A percentile compares a stretch with the other conserved stretches of the same genome.
Evolutionary conservation across 2,329 filamentous ascomycete genomes (phyloP).

Genomic region (Hypoxylon sp.): DNA sequence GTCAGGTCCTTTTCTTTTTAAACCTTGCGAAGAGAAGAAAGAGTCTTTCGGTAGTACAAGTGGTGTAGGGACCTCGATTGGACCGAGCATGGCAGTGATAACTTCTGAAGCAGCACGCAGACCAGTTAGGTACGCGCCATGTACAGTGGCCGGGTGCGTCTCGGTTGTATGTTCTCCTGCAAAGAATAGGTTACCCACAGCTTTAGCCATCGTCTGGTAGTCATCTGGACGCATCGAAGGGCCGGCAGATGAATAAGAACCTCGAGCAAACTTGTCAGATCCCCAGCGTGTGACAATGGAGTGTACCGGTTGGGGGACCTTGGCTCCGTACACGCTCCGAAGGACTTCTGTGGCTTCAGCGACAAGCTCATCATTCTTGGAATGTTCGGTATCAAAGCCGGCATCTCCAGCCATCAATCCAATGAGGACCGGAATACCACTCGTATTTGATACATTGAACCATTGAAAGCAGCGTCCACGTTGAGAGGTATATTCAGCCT

Average conservation of each 20-base stretch:
- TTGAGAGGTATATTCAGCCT: slow-evolving; percentile 82
- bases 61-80: slow-evolving; percentile 82
- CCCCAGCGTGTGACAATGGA: slow-evolving; percentile 94
- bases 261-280: slow-evolving; percentile 89
- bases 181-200: slow-evolving; percentile 91
- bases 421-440: slow-evolving; percentile 87
- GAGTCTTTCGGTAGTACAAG: slow-evolving; percentile 78
- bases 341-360: slow-evolving; percentile 85
- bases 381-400: slow-evolving; percentile 87
- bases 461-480: slow-evolving; percentile 97
- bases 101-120: slow-evolving; percentile 91
- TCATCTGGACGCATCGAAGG: slow-evolving; percentile 86
- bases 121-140: slow-evolving; percentile 95
- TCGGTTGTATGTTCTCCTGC: slow-evolving; percentile 97
- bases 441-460: slow-evolving; percentile 94
- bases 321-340: slow-evolving; percentile 78
- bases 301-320: slow-evolving; percentile 84
- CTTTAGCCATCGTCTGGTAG: slow-evolving; percentile 90
- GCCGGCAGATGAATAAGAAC: slow-evolving; percentile 95
- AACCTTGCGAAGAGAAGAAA: slow-evolving; percentile 50
- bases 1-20: slow-evolving; percentile 68
- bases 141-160: slow-evolving; percentile 95
- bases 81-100: slow-evolving; percentile 83
- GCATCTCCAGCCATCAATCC: slow-evolving; percentile 97
- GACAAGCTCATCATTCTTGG: slow-evolving; percentile 81